Evolutionary conservation across 306 rosid genomes (phyloP).

Genomic region (Fragaria ananassa): DNA sequence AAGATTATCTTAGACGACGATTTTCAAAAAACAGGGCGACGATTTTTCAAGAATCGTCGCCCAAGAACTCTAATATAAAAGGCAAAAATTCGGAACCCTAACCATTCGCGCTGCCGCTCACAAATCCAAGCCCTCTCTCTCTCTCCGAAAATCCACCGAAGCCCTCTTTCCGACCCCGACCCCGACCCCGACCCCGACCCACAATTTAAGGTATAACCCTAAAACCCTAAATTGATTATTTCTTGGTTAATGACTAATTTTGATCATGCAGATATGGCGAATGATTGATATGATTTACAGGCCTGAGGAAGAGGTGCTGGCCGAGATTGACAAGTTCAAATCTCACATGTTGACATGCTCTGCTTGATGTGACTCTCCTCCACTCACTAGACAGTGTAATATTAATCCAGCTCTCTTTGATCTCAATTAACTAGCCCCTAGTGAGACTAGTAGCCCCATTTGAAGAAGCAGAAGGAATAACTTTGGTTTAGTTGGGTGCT

Average conservation of each 20-base stretch:
- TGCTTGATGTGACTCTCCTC: not conserved
- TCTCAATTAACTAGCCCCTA: not conserved
- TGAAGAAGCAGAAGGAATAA: not conserved
- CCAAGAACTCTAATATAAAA: too few relatives aligned
- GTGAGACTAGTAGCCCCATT: not conserved
- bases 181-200: too few relatives aligned
- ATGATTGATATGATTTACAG: constrained; percentile 63
- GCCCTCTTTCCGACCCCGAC: too few relatives aligned
- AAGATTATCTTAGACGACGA: too few relatives aligned
- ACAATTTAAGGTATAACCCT: too few relatives aligned
- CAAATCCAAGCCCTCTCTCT: too few relatives aligned
- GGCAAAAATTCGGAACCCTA: too few relatives aligned
- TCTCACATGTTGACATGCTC: constrained; percentile 34
- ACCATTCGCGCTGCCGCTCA: too few relatives aligned
- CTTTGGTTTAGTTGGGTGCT: not conserved
- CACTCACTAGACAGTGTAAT: not conserved
- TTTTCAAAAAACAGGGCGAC: too few relatives aligned
- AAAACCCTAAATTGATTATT: too few relatives aligned
- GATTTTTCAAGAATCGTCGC: too few relatives aligned
- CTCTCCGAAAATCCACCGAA: too few relatives aligned
- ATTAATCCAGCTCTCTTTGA: not conserved
- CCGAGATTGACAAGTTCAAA: constrained; percentile 48
- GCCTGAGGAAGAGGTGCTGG: constrained; percentile 55
- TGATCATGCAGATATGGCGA: constrained; percentile 62
- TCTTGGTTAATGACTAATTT: not conserved